Percentiles rank a stretch among this genome's conserved stretches.
Evolutionary conservation across 2,329 filamentous ascomycete genomes (phyloP).

Genomic region (Microascus cirrosus): DNA sequence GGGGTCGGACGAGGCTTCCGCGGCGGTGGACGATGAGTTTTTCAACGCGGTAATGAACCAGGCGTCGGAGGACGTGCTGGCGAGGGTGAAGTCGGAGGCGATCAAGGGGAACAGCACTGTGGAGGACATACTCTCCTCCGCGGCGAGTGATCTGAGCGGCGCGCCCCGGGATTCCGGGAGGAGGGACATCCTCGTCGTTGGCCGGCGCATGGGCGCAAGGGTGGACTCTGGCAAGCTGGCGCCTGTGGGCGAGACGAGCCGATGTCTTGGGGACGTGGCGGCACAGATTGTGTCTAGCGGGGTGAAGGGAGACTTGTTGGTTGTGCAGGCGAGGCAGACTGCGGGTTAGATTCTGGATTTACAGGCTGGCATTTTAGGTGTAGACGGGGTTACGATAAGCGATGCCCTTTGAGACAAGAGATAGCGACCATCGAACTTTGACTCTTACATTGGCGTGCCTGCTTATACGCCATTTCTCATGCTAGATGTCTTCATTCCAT

Average conservation of each 20-base stretch:
- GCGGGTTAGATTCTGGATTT: background rate
- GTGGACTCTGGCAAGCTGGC: background rate
- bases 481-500: too few species aligned
- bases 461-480: too few species aligned
- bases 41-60: background rate
- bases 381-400: background rate
- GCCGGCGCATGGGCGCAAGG: background rate
- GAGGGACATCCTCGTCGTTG: background rate
- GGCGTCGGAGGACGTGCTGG: background rate
- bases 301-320: slow-evolving; percentile 9
- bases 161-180: background rate
- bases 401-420: background rate
- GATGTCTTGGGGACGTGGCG: slow-evolving; percentile 9
- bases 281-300: slow-evolving; percentile 7
- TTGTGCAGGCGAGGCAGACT: slow-evolving; percentile 3
- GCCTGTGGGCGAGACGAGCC: slow-evolving; percentile 4
- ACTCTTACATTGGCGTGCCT: too few species aligned
- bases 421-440: too few species aligned
- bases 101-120: background rate
- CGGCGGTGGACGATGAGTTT: background rate
- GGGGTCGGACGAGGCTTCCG: slow-evolving; percentile 7
- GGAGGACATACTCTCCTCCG: slow-evolving; percentile 2
- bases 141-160: background rate
- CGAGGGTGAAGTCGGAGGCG: background rate
- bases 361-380: background rate